Evolutionary conservation across 352 stramenopile species (phyloP).

Genomic region (Pythium phragmiticola): DNA sequence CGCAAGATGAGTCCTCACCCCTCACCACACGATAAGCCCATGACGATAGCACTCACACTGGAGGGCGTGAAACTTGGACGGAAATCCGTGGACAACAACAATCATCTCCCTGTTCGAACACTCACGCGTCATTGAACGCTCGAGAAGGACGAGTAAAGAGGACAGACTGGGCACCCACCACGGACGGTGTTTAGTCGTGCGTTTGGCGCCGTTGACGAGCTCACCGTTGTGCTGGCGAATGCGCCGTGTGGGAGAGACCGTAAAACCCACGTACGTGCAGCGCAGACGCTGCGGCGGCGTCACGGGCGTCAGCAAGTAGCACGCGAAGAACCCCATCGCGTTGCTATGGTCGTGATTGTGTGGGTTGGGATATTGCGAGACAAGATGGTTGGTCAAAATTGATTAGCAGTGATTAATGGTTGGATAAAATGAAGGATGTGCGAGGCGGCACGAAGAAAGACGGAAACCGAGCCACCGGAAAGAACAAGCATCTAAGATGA

Average conservation of each 20-base stretch:
- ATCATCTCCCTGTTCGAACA: conserved; percentile 61
- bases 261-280: conserved; percentile 76
- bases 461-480: neutral
- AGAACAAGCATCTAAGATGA: conserved; percentile 18
- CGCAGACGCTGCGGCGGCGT: conserved; percentile 45
- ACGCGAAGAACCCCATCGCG: conserved; percentile 54
- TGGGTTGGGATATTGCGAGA: neutral
- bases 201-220: conserved; percentile 59
- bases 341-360: neutral
- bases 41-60: conserved; percentile 46
- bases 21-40: neutral
- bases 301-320: conserved; percentile 72
- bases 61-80: conserved; percentile 70
- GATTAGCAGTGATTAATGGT: neutral
- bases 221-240: conserved; percentile 80
- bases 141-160: neutral
- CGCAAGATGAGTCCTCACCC: neutral
- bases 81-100: conserved; percentile 68
- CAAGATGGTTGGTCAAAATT: conserved; percentile 6
- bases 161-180: conserved; percentile 32
- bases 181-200: conserved; percentile 51
- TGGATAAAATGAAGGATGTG: conserved; percentile 5
- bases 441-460: conserved; percentile 7
- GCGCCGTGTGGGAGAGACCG: conserved; percentile 47
- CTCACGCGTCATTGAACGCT: neutral